Conservation (phyloP, 176 grass and related monocot genomes). For the Bolboschoenus planiculmis region DNA sequence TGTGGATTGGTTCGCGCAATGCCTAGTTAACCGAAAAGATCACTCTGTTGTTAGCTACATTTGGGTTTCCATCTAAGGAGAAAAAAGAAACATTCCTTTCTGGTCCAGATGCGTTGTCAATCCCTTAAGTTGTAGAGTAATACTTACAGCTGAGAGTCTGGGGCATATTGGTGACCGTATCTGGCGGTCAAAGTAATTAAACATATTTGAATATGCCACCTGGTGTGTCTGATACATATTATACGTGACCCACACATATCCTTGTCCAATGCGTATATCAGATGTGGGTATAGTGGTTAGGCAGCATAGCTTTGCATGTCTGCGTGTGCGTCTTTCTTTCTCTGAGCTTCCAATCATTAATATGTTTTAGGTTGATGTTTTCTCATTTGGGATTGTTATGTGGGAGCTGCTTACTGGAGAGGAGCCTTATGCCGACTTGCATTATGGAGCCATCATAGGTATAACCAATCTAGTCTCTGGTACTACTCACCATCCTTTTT, state of each 20-base stretch:
- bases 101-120: not conserved
- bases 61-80: no score
- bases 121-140: not conserved
- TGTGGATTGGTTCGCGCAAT: not conserved
- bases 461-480: not conserved
- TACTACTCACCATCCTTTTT: not conserved
- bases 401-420: slow-evolving; percentile 94
- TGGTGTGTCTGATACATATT: not conserved
- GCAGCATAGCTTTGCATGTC: not conserved
- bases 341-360: not conserved
- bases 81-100: no score
- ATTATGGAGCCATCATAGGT: slow-evolving; percentile 96
- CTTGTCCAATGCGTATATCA: not conserved
- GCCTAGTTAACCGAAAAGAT: not conserved
- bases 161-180: not conserved
- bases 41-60: not conserved
- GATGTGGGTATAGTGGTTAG: not conserved
- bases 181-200: not conserved
- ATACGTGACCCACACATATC: not conserved
- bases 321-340: not conserved
- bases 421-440: slow-evolving; percentile 81
- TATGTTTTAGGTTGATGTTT: slow-evolving; percentile 70
- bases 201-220: not conserved
- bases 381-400: slow-evolving; percentile 96
- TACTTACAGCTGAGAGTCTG: not conserved